These are phyloP conservation scores for Naganishia kalamii DNA, from an alignment of 768 basidiomycete genomes.

Conservation along the genomic window DNA sequence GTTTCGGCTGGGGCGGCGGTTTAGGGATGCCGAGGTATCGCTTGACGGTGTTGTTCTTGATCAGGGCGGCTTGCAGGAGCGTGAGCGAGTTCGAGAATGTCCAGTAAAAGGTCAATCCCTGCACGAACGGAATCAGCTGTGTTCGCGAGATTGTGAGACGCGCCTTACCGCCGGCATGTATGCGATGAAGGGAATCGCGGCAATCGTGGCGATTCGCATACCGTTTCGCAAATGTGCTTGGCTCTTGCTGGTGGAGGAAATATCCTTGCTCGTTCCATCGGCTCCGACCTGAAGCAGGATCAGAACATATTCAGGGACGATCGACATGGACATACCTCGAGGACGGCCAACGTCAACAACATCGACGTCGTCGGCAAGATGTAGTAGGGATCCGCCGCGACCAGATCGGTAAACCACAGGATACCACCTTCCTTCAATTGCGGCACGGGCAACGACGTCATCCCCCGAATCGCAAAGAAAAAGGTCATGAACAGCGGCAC, in stretches of 20 bases:
- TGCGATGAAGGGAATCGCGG: conserved; percentile 54
- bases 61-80: conserved; percentile 52
- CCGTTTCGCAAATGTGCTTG: conserved; percentile 65
- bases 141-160: background rate
- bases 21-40: conserved; percentile 34
- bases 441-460: conserved; percentile 65
- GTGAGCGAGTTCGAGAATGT: conserved; percentile 54
- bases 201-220: conserved; percentile 57
- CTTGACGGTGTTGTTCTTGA: conserved; percentile 52
- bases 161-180: conserved; percentile 62
- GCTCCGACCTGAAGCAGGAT: conserved; percentile 50
- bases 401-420: conserved; percentile 67
- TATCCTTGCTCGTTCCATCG: conserved; percentile 49
- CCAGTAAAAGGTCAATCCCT: conserved; percentile 62
- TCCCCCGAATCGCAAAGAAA: conserved; percentile 71
- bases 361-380: conserved; percentile 61
- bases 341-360: conserved; percentile 61
- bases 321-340: conserved; percentile 53
- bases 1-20: conserved; percentile 17
- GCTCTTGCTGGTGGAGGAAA: conserved; percentile 39
- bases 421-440: conserved; percentile 74
- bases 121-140: background rate
- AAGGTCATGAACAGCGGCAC: conserved; percentile 68
- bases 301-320: no score
- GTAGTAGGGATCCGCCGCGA: conserved; percentile 67